Evolutionary conservation across 2,329 filamentous ascomycete genomes (phyloP), one percentile per base, ranked within the genome.

Genomic region (Tolypocladium album): DNA sequence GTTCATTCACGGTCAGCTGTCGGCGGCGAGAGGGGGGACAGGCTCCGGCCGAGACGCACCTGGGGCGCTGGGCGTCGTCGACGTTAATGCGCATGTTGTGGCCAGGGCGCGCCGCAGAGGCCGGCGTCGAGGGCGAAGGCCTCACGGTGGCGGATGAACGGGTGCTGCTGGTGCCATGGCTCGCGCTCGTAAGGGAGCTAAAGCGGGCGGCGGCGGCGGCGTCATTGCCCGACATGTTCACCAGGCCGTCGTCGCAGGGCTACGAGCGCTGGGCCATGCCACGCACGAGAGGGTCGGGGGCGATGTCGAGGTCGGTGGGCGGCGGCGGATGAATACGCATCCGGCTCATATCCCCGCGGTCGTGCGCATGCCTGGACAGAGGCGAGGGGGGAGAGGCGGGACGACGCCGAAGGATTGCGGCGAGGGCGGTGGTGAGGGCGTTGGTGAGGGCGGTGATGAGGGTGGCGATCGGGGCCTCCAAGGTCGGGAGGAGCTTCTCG

Each of bases 221-320:
- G 71, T 88, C 86, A 77, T 86, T 83, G 75, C 81, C 83, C 75
- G 85, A 83, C 87, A 90, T 89, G 74, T 75, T 84, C 75, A 74
- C 74, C 72, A 68, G 64, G 67, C 67, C 67, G 68, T 71, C 65
- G 67, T 66, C 62, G 65, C 61, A 67, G 27, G 27, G 50, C 50
- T 53, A 53, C 50, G 64, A 67, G 67, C 64, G 66, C 65, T 64
- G 67, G 68, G 70, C 69, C 69, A 71, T 70, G 68, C 64, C 62
- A 66, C 64, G 64, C 62, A 61, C 58, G 65, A 62, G 59, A n/a
- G 63, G 61, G 60, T 66, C 61, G 55, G 20, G n/a, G 45, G 36
- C 42, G 52, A 43, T 22, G 56, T 36, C 31, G 20, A 27, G 1
- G 40, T 47, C 42, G 56, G 15, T 9, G 31, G 50, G 13, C 6